Evolutionary conservation across 2,329 filamentous ascomycete genomes (phyloP), one percentile per base, ranked within the genome.

Genomic region (Talaromyces sp.): DNA sequence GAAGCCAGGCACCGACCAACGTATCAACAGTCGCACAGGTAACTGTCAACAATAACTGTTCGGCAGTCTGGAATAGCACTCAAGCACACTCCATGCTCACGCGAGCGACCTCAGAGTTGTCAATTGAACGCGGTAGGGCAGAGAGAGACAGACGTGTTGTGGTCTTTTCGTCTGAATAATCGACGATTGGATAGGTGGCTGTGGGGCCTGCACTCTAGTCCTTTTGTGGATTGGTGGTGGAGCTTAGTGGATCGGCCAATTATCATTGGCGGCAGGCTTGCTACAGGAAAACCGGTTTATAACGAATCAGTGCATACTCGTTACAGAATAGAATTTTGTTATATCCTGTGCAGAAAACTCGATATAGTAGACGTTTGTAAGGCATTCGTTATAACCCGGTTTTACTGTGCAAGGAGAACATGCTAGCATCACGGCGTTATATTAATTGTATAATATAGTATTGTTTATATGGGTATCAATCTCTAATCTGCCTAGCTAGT

Each of bases 401-500:
- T n/a, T n/a, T n/a, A n/a, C n/a, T n/a, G n/a, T n/a, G n/a, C n/a
- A n/a, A n/a, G n/a, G n/a, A n/a, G n/a, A n/a, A n/a, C n/a, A n/a
- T n/a, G n/a, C n/a, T n/a, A n/a, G n/a, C n/a, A n/a, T n/a, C n/a
- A n/a, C n/a, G n/a, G n/a, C n/a, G n/a, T n/a, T n/a, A n/a, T n/a
- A n/a, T n/a, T n/a, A n/a, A n/a, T n/a, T n/a, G n/a, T n/a, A 19
- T 13, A 33, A 8, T 13, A 36, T 8, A 19, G 10, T 36, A 17
- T 9, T 15, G 22, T 10, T 17, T 39, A 43, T n/a, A 50, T 56
- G 39, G 36, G 19, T 28, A 50, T 50, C 40, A 48, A n/a, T 45
- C 17, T 48, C 17, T 48, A 40, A 52, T 35, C 31, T 22, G 31
- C 22, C 41, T 52, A 75, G 56, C 69, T 72, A n/a, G 77, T 81